A percentile compares a stretch with the other conserved stretches of the same genome.
Evolutionary conservation across 768 basidiomycete genomes (phyloP).

Genomic region (Stropharia rugosoannulata): DNA sequence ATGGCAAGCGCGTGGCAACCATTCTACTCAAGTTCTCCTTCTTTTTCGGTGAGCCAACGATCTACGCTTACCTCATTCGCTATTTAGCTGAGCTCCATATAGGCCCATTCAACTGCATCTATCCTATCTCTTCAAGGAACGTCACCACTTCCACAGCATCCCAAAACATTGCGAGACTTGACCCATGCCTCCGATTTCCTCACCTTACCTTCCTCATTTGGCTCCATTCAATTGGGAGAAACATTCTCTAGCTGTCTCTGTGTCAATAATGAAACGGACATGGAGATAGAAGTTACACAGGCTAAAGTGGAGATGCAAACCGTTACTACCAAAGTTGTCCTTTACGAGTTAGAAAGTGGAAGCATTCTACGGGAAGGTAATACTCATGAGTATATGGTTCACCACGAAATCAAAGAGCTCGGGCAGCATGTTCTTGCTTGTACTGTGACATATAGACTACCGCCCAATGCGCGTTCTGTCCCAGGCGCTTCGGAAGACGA

Average conservation of each 20-base stretch:
- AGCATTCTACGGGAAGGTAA: constrained; percentile 52
- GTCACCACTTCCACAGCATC: constrained; percentile 68
- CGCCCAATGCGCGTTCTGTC: constrained; percentile 50
- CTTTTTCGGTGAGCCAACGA: constrained; percentile 58
- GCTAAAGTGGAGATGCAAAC: constrained; percentile 89
- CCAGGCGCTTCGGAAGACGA: constrained; percentile 48
- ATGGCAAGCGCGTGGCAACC: constrained; percentile 81
- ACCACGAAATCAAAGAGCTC: constrained; percentile 92
- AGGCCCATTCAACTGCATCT: constrained; percentile 74
- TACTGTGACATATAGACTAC: constrained; percentile 79
- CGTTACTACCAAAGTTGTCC: constrained; percentile 56
- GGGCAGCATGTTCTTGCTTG: constrained; percentile 90
- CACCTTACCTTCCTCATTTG: constrained; percentile 81
- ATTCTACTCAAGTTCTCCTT: constrained; percentile 76
- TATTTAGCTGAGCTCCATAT: not conserved
- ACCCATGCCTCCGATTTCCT: constrained; percentile 78
- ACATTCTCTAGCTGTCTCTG: constrained; percentile 83
- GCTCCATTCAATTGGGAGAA: constrained; percentile 86
- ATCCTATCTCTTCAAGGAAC: constrained; percentile 75
- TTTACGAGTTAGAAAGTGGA: constrained; percentile 64
- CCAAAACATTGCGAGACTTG: constrained; percentile 82
- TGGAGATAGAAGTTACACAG: constrained; percentile 60
- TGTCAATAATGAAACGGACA: constrained; percentile 74
- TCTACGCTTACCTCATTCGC: not conserved
- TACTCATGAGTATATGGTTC: constrained; percentile 65